phyloP scores from a whole-genome alignment of 306 rosid genomes.

The Glycine latifolia region DNA sequence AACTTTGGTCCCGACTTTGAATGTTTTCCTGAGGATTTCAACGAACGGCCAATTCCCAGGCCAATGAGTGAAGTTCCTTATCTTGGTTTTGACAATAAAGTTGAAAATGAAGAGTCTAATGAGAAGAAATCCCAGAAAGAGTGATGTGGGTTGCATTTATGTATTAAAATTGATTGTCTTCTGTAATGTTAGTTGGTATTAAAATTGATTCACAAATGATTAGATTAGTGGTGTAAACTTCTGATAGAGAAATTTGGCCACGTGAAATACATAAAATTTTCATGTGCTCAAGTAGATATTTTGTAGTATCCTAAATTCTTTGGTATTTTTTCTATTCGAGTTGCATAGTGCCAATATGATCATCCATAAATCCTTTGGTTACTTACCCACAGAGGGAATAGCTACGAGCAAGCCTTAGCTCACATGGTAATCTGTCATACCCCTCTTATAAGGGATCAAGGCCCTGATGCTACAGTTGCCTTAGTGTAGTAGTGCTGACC shows the following conservation, averaged over 20 bases:
- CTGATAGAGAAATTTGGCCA: slow-evolving; percentile 41
- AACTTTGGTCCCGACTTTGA: slow-evolving; percentile 95
- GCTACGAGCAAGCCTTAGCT: too few species aligned
- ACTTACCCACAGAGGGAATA: too few species aligned
- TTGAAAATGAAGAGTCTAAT: slow-evolving; percentile 66
- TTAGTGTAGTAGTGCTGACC: too few species aligned
- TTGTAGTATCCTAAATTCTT: slow-evolving; percentile 15
- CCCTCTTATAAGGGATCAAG: too few species aligned
- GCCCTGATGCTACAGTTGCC: neutral
- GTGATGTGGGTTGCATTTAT: slow-evolving; percentile 37
- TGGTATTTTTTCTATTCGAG: neutral
- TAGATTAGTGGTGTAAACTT: slow-evolving; percentile 55
- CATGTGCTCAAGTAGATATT: slow-evolving; percentile 33
- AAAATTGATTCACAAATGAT: slow-evolving; percentile 35
- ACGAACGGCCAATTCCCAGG: slow-evolving; percentile 69
- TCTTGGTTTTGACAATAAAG: slow-evolving; percentile 74
- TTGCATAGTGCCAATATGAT: neutral
- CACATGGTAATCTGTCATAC: too few species aligned
- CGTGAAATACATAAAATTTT: slow-evolving; percentile 44
- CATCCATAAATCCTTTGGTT: too few species aligned
- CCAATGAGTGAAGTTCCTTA: slow-evolving; percentile 93
- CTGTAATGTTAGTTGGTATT: slow-evolving; percentile 52
- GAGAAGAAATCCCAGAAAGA: slow-evolving; percentile 65
- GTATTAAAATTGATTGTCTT: neutral
- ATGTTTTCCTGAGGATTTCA: slow-evolving; percentile 71